Percentiles rank a stretch among this genome's conserved stretches.
phyloP scores from a whole-genome alignment of 257 asterid genomes.

The Jacaranda copaia region DNA sequence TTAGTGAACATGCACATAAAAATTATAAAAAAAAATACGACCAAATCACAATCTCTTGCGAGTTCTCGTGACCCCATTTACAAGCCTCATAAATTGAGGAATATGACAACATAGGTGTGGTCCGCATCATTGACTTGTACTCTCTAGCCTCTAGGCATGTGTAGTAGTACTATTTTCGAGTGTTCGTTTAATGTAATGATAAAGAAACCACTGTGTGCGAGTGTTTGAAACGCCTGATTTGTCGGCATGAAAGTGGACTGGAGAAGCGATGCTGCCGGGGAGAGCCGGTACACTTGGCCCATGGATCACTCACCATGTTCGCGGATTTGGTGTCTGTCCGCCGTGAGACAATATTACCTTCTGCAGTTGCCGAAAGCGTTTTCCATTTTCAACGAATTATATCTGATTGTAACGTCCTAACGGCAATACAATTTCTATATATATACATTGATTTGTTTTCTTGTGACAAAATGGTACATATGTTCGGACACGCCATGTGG shows the following conservation, averaged over 20 bases:
- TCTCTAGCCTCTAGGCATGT: neutral
- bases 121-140: conserved; percentile 1
- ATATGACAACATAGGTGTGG: neutral
- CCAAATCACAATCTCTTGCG: neutral
- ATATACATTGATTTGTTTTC: no score
- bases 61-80: neutral
- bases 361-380: conserved; percentile 33
- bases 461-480: no score
- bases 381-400: neutral
- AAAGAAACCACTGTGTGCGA: neutral
- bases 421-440: neutral
- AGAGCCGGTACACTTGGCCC: conserved; percentile 42
- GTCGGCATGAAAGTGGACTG: conserved; percentile 47
- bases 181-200: neutral
- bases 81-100: no score
- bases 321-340: conserved; percentile 37
- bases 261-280: conserved; percentile 44
- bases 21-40: neutral
- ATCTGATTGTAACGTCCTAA: neutral
- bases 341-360: conserved; percentile 29
- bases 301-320: conserved; percentile 46
- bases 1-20: no score
- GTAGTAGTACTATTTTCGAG: neutral
- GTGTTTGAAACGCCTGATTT: conserved; percentile 28
- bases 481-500: no score